Percentiles rank a stretch among this genome's conserved stretches.
phyloP scores from a whole-genome alignment of 2,329 filamentous ascomycete species.

The Phialophora macrospora region DNA sequence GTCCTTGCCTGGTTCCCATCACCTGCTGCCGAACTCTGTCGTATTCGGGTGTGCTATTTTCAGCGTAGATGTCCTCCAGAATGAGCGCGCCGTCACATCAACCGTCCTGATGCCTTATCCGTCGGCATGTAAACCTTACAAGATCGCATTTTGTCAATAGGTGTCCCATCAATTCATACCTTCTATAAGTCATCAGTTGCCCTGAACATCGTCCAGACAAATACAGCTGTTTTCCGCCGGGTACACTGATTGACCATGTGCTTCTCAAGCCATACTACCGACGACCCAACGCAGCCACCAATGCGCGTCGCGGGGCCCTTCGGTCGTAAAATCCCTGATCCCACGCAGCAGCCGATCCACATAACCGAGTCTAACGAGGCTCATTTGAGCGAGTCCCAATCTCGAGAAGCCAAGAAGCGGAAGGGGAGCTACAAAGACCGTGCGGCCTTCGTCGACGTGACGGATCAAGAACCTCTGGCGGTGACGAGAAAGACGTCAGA shows the following conservation, averaged over 20 bases:
- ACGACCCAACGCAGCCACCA: slow-evolving; percentile 32
- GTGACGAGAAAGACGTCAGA: slow-evolving; percentile 1
- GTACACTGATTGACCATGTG: slow-evolving; percentile 23
- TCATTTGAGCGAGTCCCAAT: slow-evolving; percentile 3
- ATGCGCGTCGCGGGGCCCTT: slow-evolving; percentile 14
- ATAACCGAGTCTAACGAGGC: slow-evolving; percentile 26
- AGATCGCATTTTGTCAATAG: not conserved
- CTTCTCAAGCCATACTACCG: slow-evolving; percentile 19
- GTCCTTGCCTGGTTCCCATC: not conserved
- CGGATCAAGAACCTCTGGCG: slow-evolving; percentile 9
- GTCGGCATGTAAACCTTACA: not conserved
- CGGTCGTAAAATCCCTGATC: slow-evolving; percentile 17
- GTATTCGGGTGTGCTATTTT: slow-evolving; percentile 21
- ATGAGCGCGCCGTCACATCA: not conserved
- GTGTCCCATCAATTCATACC: not conserved
- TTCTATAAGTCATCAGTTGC: not conserved
- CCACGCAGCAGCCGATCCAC: slow-evolving; percentile 32
- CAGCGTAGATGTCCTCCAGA: not conserved
- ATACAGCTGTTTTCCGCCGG: not conserved
- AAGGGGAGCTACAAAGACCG: slow-evolving; percentile 12
- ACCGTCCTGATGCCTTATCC: not conserved
- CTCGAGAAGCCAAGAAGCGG: not conserved
- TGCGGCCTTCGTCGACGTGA: slow-evolving; percentile 10
- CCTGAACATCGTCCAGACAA: not conserved
- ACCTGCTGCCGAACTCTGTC: not conserved